Evolutionary conservation across 768 basidiomycete genomes (phyloP).

Genomic region (Calocybe indica): DNA sequence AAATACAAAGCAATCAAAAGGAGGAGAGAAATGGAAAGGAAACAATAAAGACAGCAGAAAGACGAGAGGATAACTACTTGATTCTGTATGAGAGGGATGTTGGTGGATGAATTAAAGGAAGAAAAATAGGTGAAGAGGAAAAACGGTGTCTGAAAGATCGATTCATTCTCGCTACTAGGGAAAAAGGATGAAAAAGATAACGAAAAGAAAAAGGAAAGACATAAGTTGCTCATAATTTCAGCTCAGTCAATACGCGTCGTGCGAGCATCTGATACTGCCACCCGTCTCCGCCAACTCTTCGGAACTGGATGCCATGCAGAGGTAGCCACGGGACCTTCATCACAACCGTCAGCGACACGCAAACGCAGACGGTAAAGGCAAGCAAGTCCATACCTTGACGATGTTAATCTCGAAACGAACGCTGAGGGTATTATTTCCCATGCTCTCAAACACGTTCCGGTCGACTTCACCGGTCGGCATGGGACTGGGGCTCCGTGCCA

Average conservation of each 20-base stretch:
- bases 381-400: conserved; percentile 68
- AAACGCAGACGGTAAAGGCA: background rate
- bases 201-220: conserved; percentile 3
- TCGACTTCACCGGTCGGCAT: conserved; percentile 65
- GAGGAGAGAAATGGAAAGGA: conserved; percentile 1
- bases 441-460: conserved; percentile 62
- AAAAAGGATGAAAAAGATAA: background rate
- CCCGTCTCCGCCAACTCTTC: conserved; percentile 82
- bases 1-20: conserved; percentile 5
- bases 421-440: conserved; percentile 72
- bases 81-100: no score
- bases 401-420: conserved; percentile 97
- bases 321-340: conserved; percentile 86
- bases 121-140: no score
- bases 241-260: conserved; percentile 78
- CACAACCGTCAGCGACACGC: conserved; percentile 3
- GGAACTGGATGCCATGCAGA: conserved; percentile 92
- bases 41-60: background rate
- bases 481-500: conserved; percentile 36
- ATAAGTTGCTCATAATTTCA: conserved; percentile 58
- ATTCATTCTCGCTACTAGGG: no score
- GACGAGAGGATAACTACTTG: no score
- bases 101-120: no score
- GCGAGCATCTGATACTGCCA: conserved; percentile 99
- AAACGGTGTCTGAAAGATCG: no score